A percentile compares a stretch with the other conserved stretches of the same genome.
Conservation (phyloP, 192 early-diverging fungal species). For the Globomyces pollinis-pini region DNA sequence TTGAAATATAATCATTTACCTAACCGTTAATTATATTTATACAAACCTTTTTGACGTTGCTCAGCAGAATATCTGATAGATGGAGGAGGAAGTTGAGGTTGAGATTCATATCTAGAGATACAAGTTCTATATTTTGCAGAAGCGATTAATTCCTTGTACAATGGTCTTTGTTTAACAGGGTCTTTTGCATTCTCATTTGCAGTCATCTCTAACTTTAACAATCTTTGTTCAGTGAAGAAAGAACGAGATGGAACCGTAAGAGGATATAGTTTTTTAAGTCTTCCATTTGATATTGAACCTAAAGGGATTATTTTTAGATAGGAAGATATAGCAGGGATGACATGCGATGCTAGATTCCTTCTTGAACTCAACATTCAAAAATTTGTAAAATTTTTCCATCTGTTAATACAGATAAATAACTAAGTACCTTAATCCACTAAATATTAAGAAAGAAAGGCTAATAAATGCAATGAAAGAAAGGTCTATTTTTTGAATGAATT, state of each 20-base stretch:
- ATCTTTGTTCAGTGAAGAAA: conserved; percentile 23
- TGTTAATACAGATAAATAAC: too few species aligned
- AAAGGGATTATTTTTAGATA: too few species aligned
- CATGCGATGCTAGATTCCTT: too few species aligned
- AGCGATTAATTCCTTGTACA: conserved; percentile 29
- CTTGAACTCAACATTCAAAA: too few species aligned
- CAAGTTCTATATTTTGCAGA: conserved; percentile 19
- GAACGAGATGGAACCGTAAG: conserved; percentile 10
- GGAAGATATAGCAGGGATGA: too few species aligned
- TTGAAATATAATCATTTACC: neutral
- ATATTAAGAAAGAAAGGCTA: too few species aligned
- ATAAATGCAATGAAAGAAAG: too few species aligned
- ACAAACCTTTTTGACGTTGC: neutral
- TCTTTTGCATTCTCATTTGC: conserved; percentile 20
- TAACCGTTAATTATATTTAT: too few species aligned
- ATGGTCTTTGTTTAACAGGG: conserved; percentile 21
- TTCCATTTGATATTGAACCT: too few species aligned
- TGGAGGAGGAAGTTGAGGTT: conserved; percentile 29
- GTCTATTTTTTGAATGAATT: too few species aligned
- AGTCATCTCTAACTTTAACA: conserved; percentile 20
- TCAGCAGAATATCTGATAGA: conserved; percentile 6
- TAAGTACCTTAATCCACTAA: too few species aligned
- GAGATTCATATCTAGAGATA: conserved; percentile 37
- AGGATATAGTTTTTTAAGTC: neutral
- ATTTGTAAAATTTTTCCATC: too few species aligned